Evolutionary conservation across 441 rosid species (phyloP).

Genomic region (Flueggea neowawraea): DNA sequence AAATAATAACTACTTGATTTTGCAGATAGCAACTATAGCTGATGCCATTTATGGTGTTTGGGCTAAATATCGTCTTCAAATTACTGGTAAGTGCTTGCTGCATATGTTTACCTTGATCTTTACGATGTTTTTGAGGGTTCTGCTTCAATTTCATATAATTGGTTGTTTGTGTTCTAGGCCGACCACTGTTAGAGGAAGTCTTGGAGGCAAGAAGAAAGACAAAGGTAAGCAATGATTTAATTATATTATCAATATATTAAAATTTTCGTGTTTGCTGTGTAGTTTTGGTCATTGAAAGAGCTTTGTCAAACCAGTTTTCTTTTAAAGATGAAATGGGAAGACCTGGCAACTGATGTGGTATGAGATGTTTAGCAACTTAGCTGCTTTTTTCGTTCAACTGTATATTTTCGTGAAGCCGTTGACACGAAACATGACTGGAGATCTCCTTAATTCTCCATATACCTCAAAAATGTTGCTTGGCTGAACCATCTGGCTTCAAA

Average conservation of each 20-base stretch:
- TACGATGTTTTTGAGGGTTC: not conserved
- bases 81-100: slow-evolving; percentile 48
- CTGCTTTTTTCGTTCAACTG: too few relatives aligned
- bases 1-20: slow-evolving; percentile 3
- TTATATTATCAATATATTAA: not conserved
- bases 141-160: slow-evolving; percentile 2
- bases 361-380: too few relatives aligned
- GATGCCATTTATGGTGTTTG: slow-evolving; percentile 71
- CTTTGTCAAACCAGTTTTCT: too few relatives aligned
- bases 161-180: slow-evolving; percentile 45
- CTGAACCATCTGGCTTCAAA: too few relatives aligned
- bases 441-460: too few relatives aligned
- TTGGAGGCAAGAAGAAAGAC: slow-evolving; percentile 60
- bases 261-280: too few relatives aligned
- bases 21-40: slow-evolving; percentile 66
- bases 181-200: slow-evolving; percentile 63
- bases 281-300: too few relatives aligned
- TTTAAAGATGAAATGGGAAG: too few relatives aligned
- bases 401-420: too few relatives aligned
- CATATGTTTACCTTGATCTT: not conserved
- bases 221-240: slow-evolving; percentile 41
- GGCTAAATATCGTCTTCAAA: slow-evolving; percentile 85
- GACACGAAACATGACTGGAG: too few relatives aligned
- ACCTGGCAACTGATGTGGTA: too few relatives aligned
- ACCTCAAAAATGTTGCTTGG: too few relatives aligned